phyloP scores from a whole-genome alignment of 768 basidiomycete genomes.

The Xerocomus potaroensis region DNA sequence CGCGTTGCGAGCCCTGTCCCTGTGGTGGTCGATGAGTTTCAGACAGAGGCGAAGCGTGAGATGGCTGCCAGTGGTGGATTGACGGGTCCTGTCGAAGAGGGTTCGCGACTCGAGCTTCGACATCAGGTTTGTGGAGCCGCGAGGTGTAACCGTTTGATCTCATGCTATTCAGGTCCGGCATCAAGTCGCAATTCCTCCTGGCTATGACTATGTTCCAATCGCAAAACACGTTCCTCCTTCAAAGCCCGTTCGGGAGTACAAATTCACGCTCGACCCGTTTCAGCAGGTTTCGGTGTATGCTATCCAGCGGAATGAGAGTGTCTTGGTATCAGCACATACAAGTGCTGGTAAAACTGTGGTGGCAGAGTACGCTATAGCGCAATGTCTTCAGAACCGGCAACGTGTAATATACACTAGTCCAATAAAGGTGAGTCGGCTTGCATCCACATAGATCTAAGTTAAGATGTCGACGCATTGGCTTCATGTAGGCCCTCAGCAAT shows the following conservation, averaged over 20 bases:
- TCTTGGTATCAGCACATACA: constrained; percentile 97
- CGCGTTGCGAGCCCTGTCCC: constrained; percentile 64
- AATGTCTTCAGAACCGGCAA: constrained; percentile 89
- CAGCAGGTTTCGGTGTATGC: constrained; percentile 92
- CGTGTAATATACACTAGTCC: constrained; percentile 99
- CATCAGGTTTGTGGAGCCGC: constrained; percentile 54
- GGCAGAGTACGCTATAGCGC: constrained; percentile 98
- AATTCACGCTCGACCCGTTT: constrained; percentile 96
- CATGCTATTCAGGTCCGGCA: constrained; percentile 67
- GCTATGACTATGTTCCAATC: constrained; percentile 88
- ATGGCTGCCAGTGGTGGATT: constrained; percentile 86
- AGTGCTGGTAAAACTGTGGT: constrained; percentile 99
- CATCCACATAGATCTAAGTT: constrained; percentile 9
- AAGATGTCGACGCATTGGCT: constrained; percentile 13
- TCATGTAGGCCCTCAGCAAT: constrained; percentile 85
- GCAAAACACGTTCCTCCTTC: constrained; percentile 85
- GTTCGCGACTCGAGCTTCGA: constrained; percentile 67
- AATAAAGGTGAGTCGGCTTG: constrained; percentile 76
- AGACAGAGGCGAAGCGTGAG: constrained; percentile 90
- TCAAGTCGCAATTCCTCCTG: constrained; percentile 93
- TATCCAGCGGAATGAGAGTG: constrained; percentile 96
- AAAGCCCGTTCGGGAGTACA: constrained; percentile 90
- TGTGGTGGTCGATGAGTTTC: constrained; percentile 88
- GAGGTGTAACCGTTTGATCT: background rate
- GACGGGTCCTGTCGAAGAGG: constrained; percentile 65